A percentile compares a stretch with the other conserved stretches of the same genome.
Evolutionary conservation across 495 filamentous ascomycete genomes (phyloP).

Genomic region (Aspergillus baeticus): DNA sequence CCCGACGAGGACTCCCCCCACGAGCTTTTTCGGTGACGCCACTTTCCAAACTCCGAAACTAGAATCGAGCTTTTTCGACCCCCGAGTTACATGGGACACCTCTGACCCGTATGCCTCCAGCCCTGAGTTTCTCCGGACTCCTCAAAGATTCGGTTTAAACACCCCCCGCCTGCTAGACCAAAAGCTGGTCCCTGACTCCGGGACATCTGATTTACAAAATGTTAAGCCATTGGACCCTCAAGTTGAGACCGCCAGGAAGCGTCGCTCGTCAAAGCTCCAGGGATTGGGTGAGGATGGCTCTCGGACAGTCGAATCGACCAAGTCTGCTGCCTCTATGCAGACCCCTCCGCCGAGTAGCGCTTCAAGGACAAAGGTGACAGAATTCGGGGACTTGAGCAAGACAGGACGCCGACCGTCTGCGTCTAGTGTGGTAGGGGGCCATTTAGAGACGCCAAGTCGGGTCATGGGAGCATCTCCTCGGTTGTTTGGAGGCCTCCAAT

Average conservation of each 20-base stretch:
- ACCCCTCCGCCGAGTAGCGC: conserved; percentile 66
- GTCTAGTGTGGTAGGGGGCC: conserved; percentile 25
- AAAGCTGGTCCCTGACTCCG: conserved; percentile 30
- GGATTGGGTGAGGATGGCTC: conserved; percentile 35
- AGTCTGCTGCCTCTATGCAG: conserved; percentile 60
- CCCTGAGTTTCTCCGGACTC: conserved; percentile 52
- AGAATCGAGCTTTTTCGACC: conserved; percentile 52
- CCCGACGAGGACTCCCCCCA: conserved; percentile 71
- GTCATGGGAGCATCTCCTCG: conserved; percentile 42
- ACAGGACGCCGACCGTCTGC: conserved; percentile 24
- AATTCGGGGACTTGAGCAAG: conserved; percentile 26
- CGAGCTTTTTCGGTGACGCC: conserved; percentile 58
- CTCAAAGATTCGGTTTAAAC: conserved; percentile 40
- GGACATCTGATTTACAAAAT: conserved; percentile 57
- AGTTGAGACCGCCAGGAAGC: conserved; percentile 45
- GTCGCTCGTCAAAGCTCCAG: conserved; percentile 39
- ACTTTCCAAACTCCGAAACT: conserved; percentile 68
- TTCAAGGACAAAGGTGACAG: conserved; percentile 44
- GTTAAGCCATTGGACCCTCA: conserved; percentile 29
- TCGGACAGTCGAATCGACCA: conserved; percentile 39
- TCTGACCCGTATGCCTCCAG: conserved; percentile 55
- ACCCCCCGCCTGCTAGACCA: conserved; percentile 25
- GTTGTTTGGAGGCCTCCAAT: conserved; percentile 54
- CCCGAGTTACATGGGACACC: conserved; percentile 52
- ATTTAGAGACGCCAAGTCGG: conserved; percentile 44